phyloP scores from a whole-genome alignment of 2,329 filamentous ascomycete species.

The Hirsutella thompsonii region DNA sequence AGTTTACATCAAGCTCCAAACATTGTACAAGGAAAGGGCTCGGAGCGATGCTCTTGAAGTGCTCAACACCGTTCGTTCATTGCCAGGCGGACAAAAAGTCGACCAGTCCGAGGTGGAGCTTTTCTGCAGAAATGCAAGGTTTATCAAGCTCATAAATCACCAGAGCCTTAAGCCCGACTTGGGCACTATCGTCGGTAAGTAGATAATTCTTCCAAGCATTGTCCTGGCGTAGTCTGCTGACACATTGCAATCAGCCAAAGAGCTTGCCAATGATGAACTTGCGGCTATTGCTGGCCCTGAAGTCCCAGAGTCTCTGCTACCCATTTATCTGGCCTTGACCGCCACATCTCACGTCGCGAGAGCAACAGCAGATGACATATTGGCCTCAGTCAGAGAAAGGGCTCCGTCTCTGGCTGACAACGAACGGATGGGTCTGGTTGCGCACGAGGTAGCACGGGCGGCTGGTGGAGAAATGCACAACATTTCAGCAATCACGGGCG shows the following conservation, averaged over 20 bases:
- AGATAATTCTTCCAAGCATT: not conserved
- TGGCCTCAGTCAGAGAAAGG: constrained; percentile 28
- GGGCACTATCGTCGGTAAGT: constrained; percentile 41
- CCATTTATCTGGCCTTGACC: constrained; percentile 55
- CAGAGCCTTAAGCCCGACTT: constrained; percentile 31
- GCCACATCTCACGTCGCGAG: constrained; percentile 33
- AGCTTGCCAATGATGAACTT: constrained; percentile 42
- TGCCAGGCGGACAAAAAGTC: constrained; percentile 37
- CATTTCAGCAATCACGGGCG: constrained; percentile 74
- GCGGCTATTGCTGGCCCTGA: constrained; percentile 30
- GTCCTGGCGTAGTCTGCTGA: not conserved
- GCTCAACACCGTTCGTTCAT: constrained; percentile 44
- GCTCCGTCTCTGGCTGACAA: constrained; percentile 35
- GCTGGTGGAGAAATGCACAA: constrained; percentile 85
- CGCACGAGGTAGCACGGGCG: constrained; percentile 60
- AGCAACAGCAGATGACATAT: constrained; percentile 39
- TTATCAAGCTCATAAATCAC: constrained; percentile 73
- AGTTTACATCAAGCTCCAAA: constrained; percentile 83
- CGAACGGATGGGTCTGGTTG: constrained; percentile 37
- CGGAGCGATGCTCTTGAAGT: constrained; percentile 68
- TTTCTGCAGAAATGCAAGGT: constrained; percentile 91
- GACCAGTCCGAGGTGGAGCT: constrained; percentile 66
- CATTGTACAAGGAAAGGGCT: constrained; percentile 84
- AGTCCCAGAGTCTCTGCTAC: constrained; percentile 46
- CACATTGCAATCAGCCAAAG: constrained; percentile 26